These are phyloP conservation scores for Pseudopyrenochaeta lycopersici DNA, from an alignment of 2,329 filamentous ascomycete genomes.

Conservation along the genomic window DNA sequence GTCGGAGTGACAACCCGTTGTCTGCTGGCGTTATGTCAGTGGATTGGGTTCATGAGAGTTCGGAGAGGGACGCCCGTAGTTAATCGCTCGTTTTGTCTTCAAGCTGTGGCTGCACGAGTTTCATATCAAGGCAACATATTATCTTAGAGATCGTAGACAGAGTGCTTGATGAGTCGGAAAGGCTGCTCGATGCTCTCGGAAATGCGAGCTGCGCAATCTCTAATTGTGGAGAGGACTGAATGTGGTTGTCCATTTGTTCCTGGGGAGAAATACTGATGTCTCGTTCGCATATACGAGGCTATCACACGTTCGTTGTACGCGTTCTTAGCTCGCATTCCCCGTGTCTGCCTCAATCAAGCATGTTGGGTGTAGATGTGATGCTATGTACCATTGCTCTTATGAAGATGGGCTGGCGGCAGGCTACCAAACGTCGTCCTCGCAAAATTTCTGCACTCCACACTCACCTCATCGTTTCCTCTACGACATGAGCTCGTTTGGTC, in stretches of 20 bases:
- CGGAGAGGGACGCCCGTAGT: conserved; percentile 61
- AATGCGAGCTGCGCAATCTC: too few relatives aligned
- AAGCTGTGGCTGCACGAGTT: conserved; percentile 56
- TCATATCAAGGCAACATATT: conserved; percentile 63
- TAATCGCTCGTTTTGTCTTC: conserved; percentile 60
- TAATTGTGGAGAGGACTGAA: too few relatives aligned
- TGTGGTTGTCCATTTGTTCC: too few relatives aligned
- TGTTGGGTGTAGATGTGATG: too few relatives aligned
- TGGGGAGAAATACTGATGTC: too few relatives aligned
- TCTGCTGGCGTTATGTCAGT: conserved; percentile 53
- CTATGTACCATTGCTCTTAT: too few relatives aligned
- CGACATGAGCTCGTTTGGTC: neutral
- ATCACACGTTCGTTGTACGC: too few relatives aligned
- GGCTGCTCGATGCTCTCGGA: too few relatives aligned
- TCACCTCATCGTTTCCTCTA: neutral
- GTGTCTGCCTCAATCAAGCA: too few relatives aligned
- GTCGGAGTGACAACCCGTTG: conserved; percentile 46
- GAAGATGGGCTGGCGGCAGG: neutral
- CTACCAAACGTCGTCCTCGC: conserved; percentile 1
- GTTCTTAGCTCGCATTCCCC: too few relatives aligned
- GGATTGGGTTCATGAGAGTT: conserved; percentile 49
- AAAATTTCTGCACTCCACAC: conserved; percentile 22
- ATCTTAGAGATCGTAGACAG: neutral
- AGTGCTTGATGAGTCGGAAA: neutral
- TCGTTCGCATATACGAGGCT: too few relatives aligned